Evolutionary conservation across 208 protist species (phyloP).

Genomic region (Acanthamoeba castellanii): DNA sequence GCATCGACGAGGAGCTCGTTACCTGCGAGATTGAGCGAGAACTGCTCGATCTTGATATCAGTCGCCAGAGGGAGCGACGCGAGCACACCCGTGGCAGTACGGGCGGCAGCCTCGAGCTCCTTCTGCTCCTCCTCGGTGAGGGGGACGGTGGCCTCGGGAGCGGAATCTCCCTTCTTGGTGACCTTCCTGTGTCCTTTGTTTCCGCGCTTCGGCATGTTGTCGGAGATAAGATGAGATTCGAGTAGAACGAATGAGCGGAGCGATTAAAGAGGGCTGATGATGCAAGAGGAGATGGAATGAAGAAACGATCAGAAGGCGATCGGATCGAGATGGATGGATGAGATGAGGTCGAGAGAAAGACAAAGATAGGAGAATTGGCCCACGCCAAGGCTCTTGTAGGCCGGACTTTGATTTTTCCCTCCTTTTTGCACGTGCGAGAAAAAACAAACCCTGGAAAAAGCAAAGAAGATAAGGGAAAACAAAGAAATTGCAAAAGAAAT

Average conservation of each 20-base stretch:
- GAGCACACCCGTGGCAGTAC: conserved; percentile 64
- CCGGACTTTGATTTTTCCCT: conserved; percentile 21
- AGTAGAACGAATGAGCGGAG: neutral
- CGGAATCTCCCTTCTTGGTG: conserved; percentile 45
- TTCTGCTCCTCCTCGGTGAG: conserved; percentile 22
- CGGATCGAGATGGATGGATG: neutral
- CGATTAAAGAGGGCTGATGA: neutral
- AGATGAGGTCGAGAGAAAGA: neutral
- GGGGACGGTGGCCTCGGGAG: neutral
- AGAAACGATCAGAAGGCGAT: neutral
- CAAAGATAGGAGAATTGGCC: neutral
- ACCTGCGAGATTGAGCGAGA: conserved; percentile 50
- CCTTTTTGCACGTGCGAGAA: neutral
- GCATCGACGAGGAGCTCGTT: conserved; percentile 31
- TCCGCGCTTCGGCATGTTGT: conserved; percentile 66
- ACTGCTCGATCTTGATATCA: conserved; percentile 74
- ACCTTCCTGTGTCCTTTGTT: conserved; percentile 30
- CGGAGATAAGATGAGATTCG: neutral
- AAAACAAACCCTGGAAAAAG: neutral
- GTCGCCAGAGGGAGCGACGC: conserved; percentile 35
- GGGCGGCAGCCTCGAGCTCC: conserved; percentile 23
- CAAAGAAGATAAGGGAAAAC: neutral
- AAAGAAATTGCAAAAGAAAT: neutral
- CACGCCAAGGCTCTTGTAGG: neutral
- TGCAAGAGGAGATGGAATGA: neutral